Evolutionary conservation across 768 basidiomycete genomes (phyloP).

Genomic region (Punctularia strigosozonata): DNA sequence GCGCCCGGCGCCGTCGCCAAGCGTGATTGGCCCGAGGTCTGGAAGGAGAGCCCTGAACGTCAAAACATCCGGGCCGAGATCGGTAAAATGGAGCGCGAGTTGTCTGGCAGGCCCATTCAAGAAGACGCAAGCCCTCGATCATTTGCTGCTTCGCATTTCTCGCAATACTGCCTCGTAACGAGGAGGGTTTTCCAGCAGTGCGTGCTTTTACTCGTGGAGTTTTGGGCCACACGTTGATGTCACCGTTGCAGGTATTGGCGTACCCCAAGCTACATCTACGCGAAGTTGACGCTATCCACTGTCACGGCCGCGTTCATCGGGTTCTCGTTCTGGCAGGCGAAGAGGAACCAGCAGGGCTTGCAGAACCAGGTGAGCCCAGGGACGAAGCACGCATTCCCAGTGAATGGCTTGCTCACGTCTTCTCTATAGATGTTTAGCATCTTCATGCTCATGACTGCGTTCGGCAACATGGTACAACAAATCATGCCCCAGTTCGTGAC

Average conservation of each 20-base stretch:
- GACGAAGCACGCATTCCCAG: too few species aligned
- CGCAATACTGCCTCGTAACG: too few species aligned
- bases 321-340: not conserved
- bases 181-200: too few species aligned
- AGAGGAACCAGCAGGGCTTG: not conserved
- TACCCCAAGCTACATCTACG: not conserved
- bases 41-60: constrained; percentile 33
- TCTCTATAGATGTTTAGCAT: too few species aligned
- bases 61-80: constrained; percentile 26
- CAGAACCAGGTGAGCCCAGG: not conserved
- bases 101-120: too few species aligned
- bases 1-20: constrained; percentile 32
- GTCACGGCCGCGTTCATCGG: not conserved
- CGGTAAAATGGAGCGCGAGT: constrained; percentile 23
- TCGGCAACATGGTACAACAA: constrained; percentile 43
- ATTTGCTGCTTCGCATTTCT: not conserved
- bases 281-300: not conserved
- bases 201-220: too few species aligned
- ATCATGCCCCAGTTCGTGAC: constrained; percentile 55
- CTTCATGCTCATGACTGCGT: constrained; percentile 41
- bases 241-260: not conserved
- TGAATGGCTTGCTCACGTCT: too few species aligned
- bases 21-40: constrained; percentile 38
- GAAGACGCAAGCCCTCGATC: not conserved
- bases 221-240: not conserved